Conservation (phyloP, 2,329 filamentous ascomycete species). For the Aureobasidium sp. region DNA sequence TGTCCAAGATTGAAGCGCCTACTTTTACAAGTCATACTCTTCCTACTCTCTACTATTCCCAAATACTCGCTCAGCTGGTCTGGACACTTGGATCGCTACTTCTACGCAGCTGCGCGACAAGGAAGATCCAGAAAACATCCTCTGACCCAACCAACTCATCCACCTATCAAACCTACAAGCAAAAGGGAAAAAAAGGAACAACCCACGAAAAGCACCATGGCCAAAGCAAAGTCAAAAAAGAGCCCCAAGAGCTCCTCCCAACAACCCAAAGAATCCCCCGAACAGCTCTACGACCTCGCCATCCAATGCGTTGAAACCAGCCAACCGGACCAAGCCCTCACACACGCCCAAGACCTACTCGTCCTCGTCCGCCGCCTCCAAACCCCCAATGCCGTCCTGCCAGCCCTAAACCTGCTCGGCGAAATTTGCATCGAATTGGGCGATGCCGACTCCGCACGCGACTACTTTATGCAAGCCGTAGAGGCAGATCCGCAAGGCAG, state of each 20-base stretch:
- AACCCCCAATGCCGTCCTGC: conserved; percentile 40
- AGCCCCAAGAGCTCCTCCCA: conserved; percentile 25
- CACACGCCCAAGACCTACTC: conserved; percentile 48
- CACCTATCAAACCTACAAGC: not conserved
- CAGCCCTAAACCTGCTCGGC: conserved; percentile 68
- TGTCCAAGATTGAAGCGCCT: not conserved
- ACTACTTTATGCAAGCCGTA: conserved; percentile 66
- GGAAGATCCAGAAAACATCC: not conserved
- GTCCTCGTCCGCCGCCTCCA: conserved; percentile 33
- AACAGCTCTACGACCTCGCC: conserved; percentile 51
- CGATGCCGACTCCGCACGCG: conserved; percentile 66
- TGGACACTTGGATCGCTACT: not conserved
- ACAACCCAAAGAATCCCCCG: conserved; percentile 41
- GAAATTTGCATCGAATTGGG: conserved; percentile 79
- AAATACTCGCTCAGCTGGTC: not conserved
- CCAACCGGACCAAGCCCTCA: conserved; percentile 51
- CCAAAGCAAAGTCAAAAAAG: conserved; percentile 46
- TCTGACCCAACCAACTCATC: not conserved
- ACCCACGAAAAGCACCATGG: conserved; percentile 33
- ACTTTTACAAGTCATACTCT: not conserved
- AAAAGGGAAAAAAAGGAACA: not conserved
- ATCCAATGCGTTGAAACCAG: conserved; percentile 51
- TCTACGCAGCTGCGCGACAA: not conserved
- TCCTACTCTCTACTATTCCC: not conserved
- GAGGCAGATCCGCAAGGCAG: conserved; percentile 69